phyloP scores from a whole-genome alignment of 2,329 filamentous ascomycete genomes.

The Escovopsis sp. region DNA sequence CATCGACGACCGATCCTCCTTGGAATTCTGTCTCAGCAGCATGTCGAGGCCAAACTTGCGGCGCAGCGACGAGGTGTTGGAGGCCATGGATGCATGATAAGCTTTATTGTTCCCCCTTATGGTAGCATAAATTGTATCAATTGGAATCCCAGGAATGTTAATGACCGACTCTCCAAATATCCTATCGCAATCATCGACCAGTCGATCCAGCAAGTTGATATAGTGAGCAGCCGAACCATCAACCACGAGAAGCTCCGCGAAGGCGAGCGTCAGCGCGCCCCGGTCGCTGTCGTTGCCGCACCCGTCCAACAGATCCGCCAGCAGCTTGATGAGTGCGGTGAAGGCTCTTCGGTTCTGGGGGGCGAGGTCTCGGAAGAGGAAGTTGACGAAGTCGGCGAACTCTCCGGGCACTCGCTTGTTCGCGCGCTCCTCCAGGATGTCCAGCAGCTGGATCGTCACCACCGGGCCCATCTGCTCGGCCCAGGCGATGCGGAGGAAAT shows the following conservation, averaged over 20 bases:
- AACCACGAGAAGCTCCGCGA: constrained; percentile 71
- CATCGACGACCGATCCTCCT: constrained; percentile 60
- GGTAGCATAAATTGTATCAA: constrained; percentile 45
- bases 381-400: constrained; percentile 55
- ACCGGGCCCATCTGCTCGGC: constrained; percentile 75
- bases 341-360: constrained; percentile 65
- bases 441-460: constrained; percentile 55
- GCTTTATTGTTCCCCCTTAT: constrained; percentile 40
- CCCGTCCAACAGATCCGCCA: constrained; percentile 77
- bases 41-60: constrained; percentile 71
- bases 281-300: constrained; percentile 85
- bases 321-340: constrained; percentile 66
- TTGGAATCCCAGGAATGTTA: constrained; percentile 14
- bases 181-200: constrained; percentile 78
- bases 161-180: constrained; percentile 57
- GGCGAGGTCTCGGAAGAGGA: constrained; percentile 49
- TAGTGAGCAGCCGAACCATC: constrained; percentile 67
- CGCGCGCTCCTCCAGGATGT: constrained; percentile 55
- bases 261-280: constrained; percentile 74
- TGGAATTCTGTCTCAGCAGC: constrained; percentile 66
- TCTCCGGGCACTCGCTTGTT: constrained; percentile 56
- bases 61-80: constrained; percentile 73
- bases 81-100: constrained; percentile 61
- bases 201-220: constrained; percentile 73
- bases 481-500: constrained; percentile 82